Evolutionary conservation across 2,329 filamentous ascomycete genomes (phyloP).

Genomic region (Pleomassaria siparia): DNA sequence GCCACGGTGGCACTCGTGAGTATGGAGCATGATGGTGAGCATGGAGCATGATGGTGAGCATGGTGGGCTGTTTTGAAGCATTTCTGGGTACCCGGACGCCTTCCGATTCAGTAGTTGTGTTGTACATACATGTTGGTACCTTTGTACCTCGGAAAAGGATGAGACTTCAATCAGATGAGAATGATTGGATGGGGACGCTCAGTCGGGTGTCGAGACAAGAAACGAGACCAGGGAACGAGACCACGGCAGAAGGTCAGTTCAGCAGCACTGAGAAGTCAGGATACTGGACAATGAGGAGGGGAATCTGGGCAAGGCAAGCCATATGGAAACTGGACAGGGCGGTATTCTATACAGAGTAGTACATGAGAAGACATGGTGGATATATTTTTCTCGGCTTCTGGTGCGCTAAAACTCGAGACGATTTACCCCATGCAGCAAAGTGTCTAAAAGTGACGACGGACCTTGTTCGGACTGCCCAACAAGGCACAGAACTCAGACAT

Average conservation of each 20-base stretch:
- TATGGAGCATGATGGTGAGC: too few species aligned
- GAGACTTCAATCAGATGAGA: background rate
- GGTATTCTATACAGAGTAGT: background rate
- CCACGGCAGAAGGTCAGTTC: too few species aligned
- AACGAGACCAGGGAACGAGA: too few species aligned
- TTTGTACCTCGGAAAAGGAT: background rate
- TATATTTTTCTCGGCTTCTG: background rate
- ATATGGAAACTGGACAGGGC: background rate
- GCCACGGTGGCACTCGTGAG: too few species aligned
- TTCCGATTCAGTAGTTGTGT: background rate
- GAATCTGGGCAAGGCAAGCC: background rate
- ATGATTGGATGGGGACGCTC: background rate
- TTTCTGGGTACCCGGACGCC: background rate
- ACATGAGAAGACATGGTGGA: background rate
- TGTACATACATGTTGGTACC: too few species aligned
- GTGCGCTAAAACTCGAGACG: constrained; percentile 1
- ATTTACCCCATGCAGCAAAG: background rate
- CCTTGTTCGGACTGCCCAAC: background rate
- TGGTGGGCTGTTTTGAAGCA: background rate
- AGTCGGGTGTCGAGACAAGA: background rate
- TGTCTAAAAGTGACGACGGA: background rate
- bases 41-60: background rate
- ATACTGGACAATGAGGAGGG: background rate
- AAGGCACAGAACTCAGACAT: background rate
- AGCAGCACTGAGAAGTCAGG: background rate